These are phyloP conservation scores for Fraxinus pennsylvanica DNA, from an alignment of 257 asterid species.

Conservation along the genomic window DNA sequence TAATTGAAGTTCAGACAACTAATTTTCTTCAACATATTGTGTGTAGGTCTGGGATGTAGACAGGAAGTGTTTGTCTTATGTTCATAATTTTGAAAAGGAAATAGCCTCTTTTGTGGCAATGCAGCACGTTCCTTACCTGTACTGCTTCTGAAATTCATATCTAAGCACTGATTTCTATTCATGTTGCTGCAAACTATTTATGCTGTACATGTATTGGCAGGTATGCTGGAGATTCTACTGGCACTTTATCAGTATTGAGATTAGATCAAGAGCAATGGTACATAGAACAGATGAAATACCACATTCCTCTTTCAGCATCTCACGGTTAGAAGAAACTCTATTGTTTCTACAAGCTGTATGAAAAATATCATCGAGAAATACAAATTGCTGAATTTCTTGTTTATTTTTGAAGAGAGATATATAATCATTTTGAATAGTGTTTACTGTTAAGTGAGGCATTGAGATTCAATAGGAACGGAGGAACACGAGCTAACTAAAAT, in stretches of 20 bases:
- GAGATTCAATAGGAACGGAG: too few relatives aligned
- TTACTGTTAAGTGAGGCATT: too few relatives aligned
- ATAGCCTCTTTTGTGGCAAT: slow-evolving; percentile 62
- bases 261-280: slow-evolving; percentile 43
- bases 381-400: slow-evolving; percentile 2
- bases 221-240: slow-evolving; percentile 73
- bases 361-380: background rate
- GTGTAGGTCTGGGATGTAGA: slow-evolving; percentile 86
- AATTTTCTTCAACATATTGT: slow-evolving; percentile 22
- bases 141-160: slow-evolving; percentile 21
- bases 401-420: background rate
- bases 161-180: slow-evolving; percentile 5
- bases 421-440: background rate
- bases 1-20: slow-evolving; percentile 13
- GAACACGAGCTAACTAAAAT: background rate
- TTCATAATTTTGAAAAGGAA: slow-evolving; percentile 58
- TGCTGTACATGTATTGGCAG: slow-evolving; percentile 42
- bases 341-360: background rate
- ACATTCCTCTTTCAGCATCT: slow-evolving; percentile 67
- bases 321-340: slow-evolving; percentile 50
- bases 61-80: slow-evolving; percentile 50
- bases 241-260: slow-evolving; percentile 69
- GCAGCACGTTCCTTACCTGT: slow-evolving; percentile 69
- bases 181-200: slow-evolving; percentile 18
- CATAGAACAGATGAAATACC: slow-evolving; percentile 72